These are phyloP conservation scores for Podospora australis DNA, from an alignment of 495 filamentous ascomycete species.

Conservation along the genomic window DNA sequence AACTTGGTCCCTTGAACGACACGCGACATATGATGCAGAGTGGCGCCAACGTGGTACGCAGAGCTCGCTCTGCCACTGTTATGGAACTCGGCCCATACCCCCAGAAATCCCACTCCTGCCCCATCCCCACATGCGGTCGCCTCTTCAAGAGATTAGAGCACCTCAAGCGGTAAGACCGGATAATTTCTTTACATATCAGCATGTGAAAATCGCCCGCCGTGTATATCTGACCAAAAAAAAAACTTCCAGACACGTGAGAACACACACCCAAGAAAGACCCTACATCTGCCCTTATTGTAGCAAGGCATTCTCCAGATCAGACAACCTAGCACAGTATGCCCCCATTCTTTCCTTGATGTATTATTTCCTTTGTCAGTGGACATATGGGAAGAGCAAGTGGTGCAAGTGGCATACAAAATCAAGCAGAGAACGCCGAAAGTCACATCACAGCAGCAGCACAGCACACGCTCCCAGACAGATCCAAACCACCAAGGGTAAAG, in stretches of 20 bases:
- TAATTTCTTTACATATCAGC: conserved; percentile 41
- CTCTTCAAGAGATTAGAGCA: conserved; percentile 99
- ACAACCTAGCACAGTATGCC: conserved; percentile 95
- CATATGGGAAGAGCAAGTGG: conserved; percentile 21
- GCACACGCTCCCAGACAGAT: conserved; percentile 26
- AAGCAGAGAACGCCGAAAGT: conserved; percentile 13
- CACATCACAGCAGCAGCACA: conserved; percentile 24
- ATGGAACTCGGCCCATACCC: conserved; percentile 96
- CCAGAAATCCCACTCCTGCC: conserved; percentile 95
- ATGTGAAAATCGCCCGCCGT: conserved; percentile 27
- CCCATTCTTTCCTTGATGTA: conserved; percentile 27
- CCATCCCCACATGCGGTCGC: conserved; percentile 95
- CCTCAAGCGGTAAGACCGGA: conserved; percentile 82
- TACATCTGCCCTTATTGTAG: conserved; percentile 96
- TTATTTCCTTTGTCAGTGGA: conserved; percentile 28
- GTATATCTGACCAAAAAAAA: conserved; percentile 50
- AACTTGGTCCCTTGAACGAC: conserved; percentile 55
- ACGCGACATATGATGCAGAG: conserved; percentile 56
- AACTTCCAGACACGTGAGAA: conserved; percentile 89
- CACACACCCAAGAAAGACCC: conserved; percentile 97
- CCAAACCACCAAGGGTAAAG: conserved; percentile 13
- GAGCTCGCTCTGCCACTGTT: conserved; percentile 90
- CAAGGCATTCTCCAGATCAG: conserved; percentile 96
- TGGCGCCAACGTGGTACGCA: conserved; percentile 65
- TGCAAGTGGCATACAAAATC: conserved; percentile 30